Percentiles rank a stretch among this genome's conserved stretches.
These are phyloP conservation scores for Pleurotus pulmonarius DNA, from an alignment of 768 basidiomycete genomes.

Conservation along the genomic window DNA sequence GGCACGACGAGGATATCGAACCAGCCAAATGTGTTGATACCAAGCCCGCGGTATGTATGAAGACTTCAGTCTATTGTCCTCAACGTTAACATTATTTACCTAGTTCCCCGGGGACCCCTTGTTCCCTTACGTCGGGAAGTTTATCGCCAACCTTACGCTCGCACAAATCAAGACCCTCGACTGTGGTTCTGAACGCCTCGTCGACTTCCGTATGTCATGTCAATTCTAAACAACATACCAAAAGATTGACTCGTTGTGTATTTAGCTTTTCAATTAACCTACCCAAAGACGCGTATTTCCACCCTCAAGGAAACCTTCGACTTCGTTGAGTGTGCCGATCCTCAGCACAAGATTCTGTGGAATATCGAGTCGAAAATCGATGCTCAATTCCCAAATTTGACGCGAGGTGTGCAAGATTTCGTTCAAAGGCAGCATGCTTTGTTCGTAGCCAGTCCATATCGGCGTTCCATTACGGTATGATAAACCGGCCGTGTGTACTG, in stretches of 20 bases:
- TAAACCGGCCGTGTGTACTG: background rate
- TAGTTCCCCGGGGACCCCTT: slow-evolving; percentile 55
- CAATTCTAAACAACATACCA: background rate
- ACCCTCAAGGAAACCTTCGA: slow-evolving; percentile 73
- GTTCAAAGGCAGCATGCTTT: slow-evolving; percentile 56
- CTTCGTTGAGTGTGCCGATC: slow-evolving; percentile 73
- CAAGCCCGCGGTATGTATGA: slow-evolving; percentile 46
- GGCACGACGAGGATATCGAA: slow-evolving; percentile 72
- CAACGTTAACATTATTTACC: slow-evolving; percentile 3
- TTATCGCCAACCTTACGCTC: slow-evolving; percentile 71
- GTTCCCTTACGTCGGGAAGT: slow-evolving; percentile 77
- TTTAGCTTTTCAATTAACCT: slow-evolving; percentile 58
- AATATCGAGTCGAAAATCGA: slow-evolving; percentile 82
- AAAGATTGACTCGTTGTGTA: background rate
- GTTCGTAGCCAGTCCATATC: slow-evolving; percentile 59
- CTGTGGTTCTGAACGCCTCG: slow-evolving; percentile 67
- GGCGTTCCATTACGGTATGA: slow-evolving; percentile 59
- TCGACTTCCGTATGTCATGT: slow-evolving; percentile 49
- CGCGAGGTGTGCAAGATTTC: slow-evolving; percentile 54
- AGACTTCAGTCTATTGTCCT: background rate
- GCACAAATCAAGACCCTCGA: slow-evolving; percentile 79
- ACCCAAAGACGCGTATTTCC: slow-evolving; percentile 67
- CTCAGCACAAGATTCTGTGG: slow-evolving; percentile 56
- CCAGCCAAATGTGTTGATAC: slow-evolving; percentile 70
- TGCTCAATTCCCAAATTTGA: slow-evolving; percentile 46